phyloP scores from a whole-genome alignment of 139 green algal species.

The Chlorella sp. region DNA sequence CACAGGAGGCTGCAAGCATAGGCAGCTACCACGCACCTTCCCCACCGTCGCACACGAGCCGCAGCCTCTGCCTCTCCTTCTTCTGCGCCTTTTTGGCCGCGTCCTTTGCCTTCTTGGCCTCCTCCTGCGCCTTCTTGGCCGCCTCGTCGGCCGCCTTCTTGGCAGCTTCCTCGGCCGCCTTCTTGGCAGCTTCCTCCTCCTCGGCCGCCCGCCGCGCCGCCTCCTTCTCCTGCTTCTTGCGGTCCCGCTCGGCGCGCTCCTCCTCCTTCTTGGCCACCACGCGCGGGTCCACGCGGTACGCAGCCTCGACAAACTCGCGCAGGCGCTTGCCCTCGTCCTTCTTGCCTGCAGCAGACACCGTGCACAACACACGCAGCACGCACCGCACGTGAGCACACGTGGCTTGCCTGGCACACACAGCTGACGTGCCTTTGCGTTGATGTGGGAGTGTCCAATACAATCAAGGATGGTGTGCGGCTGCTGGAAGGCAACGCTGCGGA shows the following conservation, averaged over 20 bases:
- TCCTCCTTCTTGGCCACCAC: constrained; percentile 63
- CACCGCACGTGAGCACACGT: too few relatives aligned
- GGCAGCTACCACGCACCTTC: constrained; percentile 2
- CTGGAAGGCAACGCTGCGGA: too few relatives aligned
- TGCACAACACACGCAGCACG: too few relatives aligned
- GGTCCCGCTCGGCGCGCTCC: constrained; percentile 59
- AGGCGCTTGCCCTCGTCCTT: constrained; percentile 88
- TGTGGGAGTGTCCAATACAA: too few relatives aligned
- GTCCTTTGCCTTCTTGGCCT: constrained; percentile 65
- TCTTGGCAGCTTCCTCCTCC: constrained; percentile 11
- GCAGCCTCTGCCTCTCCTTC: constrained; percentile 70
- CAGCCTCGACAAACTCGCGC: constrained; percentile 83
- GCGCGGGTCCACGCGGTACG: constrained; percentile 76
- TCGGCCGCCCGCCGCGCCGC: constrained; percentile 26
- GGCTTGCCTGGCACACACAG: too few relatives aligned
- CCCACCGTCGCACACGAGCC: constrained; percentile 27
- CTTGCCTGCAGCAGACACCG: constrained; percentile 63
- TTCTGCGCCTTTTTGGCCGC: constrained; percentile 79
- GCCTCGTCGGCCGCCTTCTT: constrained; percentile 21
- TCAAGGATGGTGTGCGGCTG: too few relatives aligned
- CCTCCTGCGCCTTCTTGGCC: constrained; percentile 13
- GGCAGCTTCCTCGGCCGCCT: constrained; percentile 28
- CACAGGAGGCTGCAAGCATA: too few relatives aligned
- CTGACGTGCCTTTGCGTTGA: too few relatives aligned
- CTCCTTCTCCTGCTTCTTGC: constrained; percentile 54